These are phyloP conservation scores for Candida oleophila DNA, from an alignment of 805 yeast genomes.

Conservation along the genomic window DNA sequence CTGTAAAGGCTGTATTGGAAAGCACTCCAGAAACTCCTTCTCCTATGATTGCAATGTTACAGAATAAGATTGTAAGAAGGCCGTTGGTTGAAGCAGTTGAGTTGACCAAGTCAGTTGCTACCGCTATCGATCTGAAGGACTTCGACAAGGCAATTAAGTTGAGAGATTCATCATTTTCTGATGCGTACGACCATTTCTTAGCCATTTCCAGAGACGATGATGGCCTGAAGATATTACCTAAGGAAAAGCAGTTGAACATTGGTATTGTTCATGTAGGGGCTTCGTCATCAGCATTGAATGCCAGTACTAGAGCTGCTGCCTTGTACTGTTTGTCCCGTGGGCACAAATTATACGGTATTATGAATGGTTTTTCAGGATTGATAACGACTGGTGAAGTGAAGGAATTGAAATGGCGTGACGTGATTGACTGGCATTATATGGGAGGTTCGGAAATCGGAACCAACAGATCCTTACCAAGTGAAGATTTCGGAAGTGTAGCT, in stretches of 20 bases:
- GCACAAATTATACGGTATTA: slow-evolving; percentile 67
- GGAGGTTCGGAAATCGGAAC: slow-evolving; percentile 88
- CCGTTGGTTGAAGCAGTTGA: slow-evolving; percentile 73
- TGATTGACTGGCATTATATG: slow-evolving; percentile 67
- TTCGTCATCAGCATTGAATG: slow-evolving; percentile 75
- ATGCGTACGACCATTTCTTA: slow-evolving; percentile 60
- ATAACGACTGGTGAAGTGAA: slow-evolving; percentile 61
- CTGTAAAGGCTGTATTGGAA: slow-evolving; percentile 72
- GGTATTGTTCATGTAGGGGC: slow-evolving; percentile 80
- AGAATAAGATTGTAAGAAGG: slow-evolving; percentile 65
- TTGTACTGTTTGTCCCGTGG: slow-evolving; percentile 74
- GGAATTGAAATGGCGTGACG: slow-evolving; percentile 63
- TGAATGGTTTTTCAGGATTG: slow-evolving; percentile 74
- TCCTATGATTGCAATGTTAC: slow-evolving; percentile 73
- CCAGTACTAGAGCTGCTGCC: slow-evolving; percentile 75
- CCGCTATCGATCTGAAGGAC: slow-evolving; percentile 61
- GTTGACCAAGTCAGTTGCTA: slow-evolving; percentile 70
- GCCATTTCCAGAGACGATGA: slow-evolving; percentile 47
- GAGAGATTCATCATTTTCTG: slow-evolving; percentile 70
- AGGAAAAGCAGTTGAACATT: slow-evolving; percentile 53
- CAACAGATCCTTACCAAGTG: slow-evolving; percentile 66
- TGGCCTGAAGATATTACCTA: slow-evolving; percentile 42
- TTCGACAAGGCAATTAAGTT: slow-evolving; percentile 69
- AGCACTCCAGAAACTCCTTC: slow-evolving; percentile 70
- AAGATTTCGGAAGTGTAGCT: slow-evolving; percentile 70